Evolutionary conservation across 148 eudicot genomes (phyloP).

Genomic region (Nepenthes gracilis): DNA sequence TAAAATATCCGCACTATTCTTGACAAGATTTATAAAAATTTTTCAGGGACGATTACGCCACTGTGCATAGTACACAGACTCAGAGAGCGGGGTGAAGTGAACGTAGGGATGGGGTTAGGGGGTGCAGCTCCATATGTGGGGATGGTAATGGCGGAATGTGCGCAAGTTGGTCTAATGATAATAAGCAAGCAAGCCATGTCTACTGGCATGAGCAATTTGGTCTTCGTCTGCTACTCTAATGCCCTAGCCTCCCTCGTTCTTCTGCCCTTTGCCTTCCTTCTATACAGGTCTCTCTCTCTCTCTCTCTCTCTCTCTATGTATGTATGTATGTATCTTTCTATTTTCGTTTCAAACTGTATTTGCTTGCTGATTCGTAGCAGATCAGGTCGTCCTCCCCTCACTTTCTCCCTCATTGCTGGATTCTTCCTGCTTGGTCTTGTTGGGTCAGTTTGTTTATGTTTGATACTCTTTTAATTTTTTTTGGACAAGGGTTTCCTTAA

Average conservation of each 20-base stretch:
- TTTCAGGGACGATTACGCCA: no score
- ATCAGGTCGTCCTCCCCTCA: conserved; percentile 39
- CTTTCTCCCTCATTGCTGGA: conserved; percentile 36
- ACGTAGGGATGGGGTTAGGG: conserved; percentile 14
- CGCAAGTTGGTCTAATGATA: conserved; percentile 30
- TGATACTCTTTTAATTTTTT: not conserved
- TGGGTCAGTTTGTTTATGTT: conserved; percentile 29
- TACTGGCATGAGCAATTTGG: conserved; percentile 55
- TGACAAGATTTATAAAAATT: no score
- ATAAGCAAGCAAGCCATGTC: conserved; percentile 42
- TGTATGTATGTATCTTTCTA: not conserved
- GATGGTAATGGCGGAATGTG: conserved; percentile 31
- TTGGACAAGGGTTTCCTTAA: not conserved
- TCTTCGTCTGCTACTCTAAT: conserved; percentile 67
- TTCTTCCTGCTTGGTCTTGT: conserved; percentile 56
- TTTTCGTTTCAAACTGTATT: no score
- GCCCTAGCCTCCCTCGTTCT: conserved; percentile 64
- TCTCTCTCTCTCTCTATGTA: not conserved
- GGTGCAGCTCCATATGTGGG: conserved; percentile 44
- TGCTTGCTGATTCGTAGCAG: conserved; percentile 21
- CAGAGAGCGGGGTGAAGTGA: not conserved
- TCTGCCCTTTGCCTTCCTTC: conserved; percentile 40
- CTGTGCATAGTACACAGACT: no score
- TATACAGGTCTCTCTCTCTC: conserved; percentile 36
- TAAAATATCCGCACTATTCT: no score